These are phyloP conservation scores for Dipteronia sinensis DNA, from an alignment of 345 rosid species.

Conservation along the genomic window DNA sequence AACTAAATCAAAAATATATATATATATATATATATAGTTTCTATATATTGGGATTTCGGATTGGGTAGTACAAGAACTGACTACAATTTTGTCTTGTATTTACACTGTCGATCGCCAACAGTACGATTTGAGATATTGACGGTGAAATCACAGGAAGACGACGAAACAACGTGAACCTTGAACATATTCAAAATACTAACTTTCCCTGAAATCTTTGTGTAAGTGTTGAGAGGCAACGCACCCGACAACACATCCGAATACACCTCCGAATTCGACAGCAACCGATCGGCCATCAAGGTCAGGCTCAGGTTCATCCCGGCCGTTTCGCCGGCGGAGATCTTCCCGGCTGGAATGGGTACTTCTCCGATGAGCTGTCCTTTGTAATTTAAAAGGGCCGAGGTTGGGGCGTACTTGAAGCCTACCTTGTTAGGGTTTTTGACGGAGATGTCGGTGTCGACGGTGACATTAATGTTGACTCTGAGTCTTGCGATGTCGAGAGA, in stretches of 20 bases:
- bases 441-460: slow-evolving; percentile 51
- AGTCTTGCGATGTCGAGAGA: slow-evolving; percentile 30
- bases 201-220: slow-evolving; percentile 58
- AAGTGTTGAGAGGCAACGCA: slow-evolving; percentile 45
- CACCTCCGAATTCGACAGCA: slow-evolving; percentile 43
- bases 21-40: too few relatives aligned
- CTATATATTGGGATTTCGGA: too few relatives aligned
- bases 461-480: slow-evolving; percentile 46
- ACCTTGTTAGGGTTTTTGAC: slow-evolving; percentile 73
- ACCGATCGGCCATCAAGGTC: slow-evolving; percentile 65
- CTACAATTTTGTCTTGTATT: slow-evolving; percentile 60
- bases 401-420: slow-evolving; percentile 49
- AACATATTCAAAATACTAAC: slow-evolving; percentile 50
- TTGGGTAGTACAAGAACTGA: too few relatives aligned
- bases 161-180: slow-evolving; percentile 44
- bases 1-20: too few relatives aligned
- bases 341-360: slow-evolving; percentile 62
- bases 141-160: slow-evolving; percentile 54
- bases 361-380: slow-evolving; percentile 61
- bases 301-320: slow-evolving; percentile 55
- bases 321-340: slow-evolving; percentile 48
- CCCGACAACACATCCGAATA: slow-evolving; percentile 40
- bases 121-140: slow-evolving; percentile 46
- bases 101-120: slow-evolving; percentile 56
- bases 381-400: slow-evolving; percentile 58